Percentiles rank a stretch among this genome's conserved stretches.
Evolutionary conservation across 345 rosid genomes (phyloP).

Genomic region (Boechera divaricarpa): DNA sequence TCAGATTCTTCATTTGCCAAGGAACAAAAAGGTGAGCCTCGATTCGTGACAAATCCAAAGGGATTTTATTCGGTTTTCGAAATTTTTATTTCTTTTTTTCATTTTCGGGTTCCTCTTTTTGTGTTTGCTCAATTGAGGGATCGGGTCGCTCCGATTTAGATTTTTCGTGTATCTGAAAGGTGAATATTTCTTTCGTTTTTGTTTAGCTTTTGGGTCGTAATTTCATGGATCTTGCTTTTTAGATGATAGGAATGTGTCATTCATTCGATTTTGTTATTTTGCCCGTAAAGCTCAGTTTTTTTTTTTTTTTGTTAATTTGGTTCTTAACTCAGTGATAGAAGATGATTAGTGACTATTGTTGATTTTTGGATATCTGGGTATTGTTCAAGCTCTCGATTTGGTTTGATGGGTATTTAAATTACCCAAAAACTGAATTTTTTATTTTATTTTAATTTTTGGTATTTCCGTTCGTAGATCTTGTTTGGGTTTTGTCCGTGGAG

Average conservation of each 20-base stretch:
- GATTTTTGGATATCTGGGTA: constrained; percentile 26
- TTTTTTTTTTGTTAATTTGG: neutral
- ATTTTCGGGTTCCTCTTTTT: neutral
- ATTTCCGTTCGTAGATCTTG: constrained; percentile 35
- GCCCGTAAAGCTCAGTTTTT: constrained; percentile 38
- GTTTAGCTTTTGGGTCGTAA: constrained; percentile 22
- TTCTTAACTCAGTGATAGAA: constrained; percentile 30
- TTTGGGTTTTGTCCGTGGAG: constrained; percentile 23
- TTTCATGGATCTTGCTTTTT: constrained; percentile 43
- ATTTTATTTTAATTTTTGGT: neutral
- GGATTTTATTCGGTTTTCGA: neutral
- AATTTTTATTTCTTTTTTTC: neutral
- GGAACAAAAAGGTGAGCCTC: constrained; percentile 40
- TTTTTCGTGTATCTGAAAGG: constrained; percentile 20
- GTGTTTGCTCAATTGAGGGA: constrained; percentile 43
- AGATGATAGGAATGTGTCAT: constrained; percentile 30
- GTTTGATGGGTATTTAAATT: constrained; percentile 12
- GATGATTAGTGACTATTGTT: constrained; percentile 20
- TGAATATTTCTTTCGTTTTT: constrained; percentile 16
- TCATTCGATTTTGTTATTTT: constrained; percentile 15
- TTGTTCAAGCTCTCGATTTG: constrained; percentile 33
- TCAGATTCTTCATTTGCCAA: constrained; percentile 43
- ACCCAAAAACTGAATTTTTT: neutral
- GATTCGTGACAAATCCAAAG: constrained; percentile 17
- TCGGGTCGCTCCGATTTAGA: constrained; percentile 43